Evolutionary conservation across 768 basidiomycete genomes (phyloP), one percentile per base, ranked within the genome.

Genomic region (Boletus rubescentipes): DNA sequence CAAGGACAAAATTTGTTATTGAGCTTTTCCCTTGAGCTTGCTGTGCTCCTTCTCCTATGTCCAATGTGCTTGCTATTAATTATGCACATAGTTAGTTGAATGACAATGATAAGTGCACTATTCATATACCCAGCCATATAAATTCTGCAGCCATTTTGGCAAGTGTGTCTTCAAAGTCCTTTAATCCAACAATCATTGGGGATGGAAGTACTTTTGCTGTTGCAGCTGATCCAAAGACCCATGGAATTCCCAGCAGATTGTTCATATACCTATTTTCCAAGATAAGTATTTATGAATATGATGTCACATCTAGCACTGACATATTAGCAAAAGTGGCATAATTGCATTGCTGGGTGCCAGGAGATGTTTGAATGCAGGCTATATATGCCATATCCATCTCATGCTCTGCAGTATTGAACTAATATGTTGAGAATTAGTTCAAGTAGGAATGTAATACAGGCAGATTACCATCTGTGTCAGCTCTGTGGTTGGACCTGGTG

Each of bases 121-220:
- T 26, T 8, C 0, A 32, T 38, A 57, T 23, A 57, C 58, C 51
- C 15, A 53, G 9, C 58, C 58, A 59, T 12, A 59, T 36, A 12
- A 38, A 32, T 37, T 29, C 21, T 8, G 58, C 54, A 37, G 50
- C 31, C 3, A 32, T 11, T 11, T 49, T 23, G 31, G 50, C 50
- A 11, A 57, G 5, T 9, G 44, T 39, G 52, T 41, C 21, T 37
- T 59, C 47, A 35, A 59, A 38, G n/a, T 57, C n/a, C 8, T 3
- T 15, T 2, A 4, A 2, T 1, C 8, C 14, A 21, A 59, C 37
- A 23, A 12, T 29, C 0, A 46, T 11, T 16, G 31, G 20, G 3
- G 26, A 26, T 29, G 6, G 3, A 2, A 31, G 5, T n/a, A 9
- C 16, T 11, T 15, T 11, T 36, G 14, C 16, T 16, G 29, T 10